phyloP scores from a whole-genome alignment of 805 yeast species.

The Kodamaea sagamina region DNA sequence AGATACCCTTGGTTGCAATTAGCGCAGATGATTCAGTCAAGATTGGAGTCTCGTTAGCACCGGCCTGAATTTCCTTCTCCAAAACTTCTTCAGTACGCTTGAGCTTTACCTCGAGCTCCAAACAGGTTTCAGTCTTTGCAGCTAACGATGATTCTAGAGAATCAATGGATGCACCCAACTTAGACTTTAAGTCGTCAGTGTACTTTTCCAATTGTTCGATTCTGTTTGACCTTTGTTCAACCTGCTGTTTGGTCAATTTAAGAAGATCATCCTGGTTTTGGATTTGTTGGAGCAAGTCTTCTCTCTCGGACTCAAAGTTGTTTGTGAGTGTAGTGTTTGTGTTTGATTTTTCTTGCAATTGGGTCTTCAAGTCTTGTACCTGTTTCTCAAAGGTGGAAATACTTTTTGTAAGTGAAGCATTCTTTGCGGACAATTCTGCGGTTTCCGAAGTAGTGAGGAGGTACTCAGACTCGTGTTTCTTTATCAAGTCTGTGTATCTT shows the following conservation, averaged over 20 bases:
- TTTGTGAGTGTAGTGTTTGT: slow-evolving; percentile 42
- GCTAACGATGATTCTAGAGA: slow-evolving; percentile 25
- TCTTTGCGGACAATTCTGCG: slow-evolving; percentile 27
- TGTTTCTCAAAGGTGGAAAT: slow-evolving; percentile 9
- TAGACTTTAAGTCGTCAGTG: slow-evolving; percentile 41
- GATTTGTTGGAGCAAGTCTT: slow-evolving; percentile 37
- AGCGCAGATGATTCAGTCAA: slow-evolving; percentile 59
- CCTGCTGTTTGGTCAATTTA: slow-evolving; percentile 54
- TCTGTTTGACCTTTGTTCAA: slow-evolving; percentile 53
- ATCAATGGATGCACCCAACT: slow-evolving; percentile 38
- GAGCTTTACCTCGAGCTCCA: slow-evolving; percentile 37
- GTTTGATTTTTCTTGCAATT: slow-evolving; percentile 2
- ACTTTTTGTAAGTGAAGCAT: slow-evolving; percentile 20
- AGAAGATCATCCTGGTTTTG: slow-evolving; percentile 60
- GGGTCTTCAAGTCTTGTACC: slow-evolving; percentile 6
- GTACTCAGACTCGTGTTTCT: slow-evolving; percentile 41
- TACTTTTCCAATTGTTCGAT: slow-evolving; percentile 54
- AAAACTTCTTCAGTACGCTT: slow-evolving; percentile 44
- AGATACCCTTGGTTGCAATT: slow-evolving; percentile 52
- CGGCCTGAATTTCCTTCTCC: slow-evolving; percentile 28
- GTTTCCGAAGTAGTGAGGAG: slow-evolving; percentile 31
- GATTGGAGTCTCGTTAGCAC: slow-evolving; percentile 39
- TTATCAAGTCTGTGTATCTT: slow-evolving; percentile 39
- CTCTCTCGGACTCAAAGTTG: slow-evolving; percentile 51
- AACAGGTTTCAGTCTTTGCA: slow-evolving; percentile 40